Evolutionary conservation across 441 rosid genomes (phyloP).

Genomic region (Adansonia madagascariensis): DNA sequence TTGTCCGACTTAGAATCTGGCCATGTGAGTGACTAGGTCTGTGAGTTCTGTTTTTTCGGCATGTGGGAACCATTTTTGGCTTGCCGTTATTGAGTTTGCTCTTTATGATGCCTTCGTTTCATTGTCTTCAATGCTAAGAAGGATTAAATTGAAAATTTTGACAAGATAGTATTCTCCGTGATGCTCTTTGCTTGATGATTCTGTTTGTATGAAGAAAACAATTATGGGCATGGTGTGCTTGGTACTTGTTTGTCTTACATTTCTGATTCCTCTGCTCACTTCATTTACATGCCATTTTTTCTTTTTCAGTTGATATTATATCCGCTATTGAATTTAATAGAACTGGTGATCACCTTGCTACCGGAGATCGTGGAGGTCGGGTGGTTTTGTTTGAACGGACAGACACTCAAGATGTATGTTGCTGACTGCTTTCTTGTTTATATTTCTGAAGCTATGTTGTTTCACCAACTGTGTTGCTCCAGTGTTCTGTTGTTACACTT

Average conservation of each 20-base stretch:
- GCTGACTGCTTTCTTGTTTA: slow-evolving; percentile 8
- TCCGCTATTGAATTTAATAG: slow-evolving; percentile 77
- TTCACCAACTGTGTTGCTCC: slow-evolving; percentile 9
- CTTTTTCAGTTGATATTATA: slow-evolving; percentile 69
- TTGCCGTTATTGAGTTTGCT: neutral
- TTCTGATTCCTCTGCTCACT: neutral
- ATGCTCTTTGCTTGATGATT: slow-evolving; percentile 7
- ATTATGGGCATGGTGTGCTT: neutral
- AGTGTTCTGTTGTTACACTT: slow-evolving; percentile 4
- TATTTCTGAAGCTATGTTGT: neutral
- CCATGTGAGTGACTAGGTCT: neutral
- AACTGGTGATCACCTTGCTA: slow-evolving; percentile 75
- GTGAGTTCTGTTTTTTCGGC: neutral
- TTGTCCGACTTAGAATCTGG: neutral
- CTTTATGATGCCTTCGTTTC: slow-evolving; percentile 2
- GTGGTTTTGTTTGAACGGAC: slow-evolving; percentile 80
- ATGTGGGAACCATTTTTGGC: neutral
- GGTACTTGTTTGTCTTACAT: slow-evolving; percentile 20
- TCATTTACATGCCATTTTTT: slow-evolving; percentile 7
- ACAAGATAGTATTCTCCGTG: neutral
- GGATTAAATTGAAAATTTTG: slow-evolving; percentile 2
- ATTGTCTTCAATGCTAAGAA: neutral
- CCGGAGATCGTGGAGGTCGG: slow-evolving; percentile 81
- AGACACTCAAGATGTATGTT: slow-evolving; percentile 56
- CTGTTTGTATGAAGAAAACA: slow-evolving; percentile 11